Conservation (phyloP, 2,329 filamentous ascomycete species). For the Lizonia empirigonia region DNA sequence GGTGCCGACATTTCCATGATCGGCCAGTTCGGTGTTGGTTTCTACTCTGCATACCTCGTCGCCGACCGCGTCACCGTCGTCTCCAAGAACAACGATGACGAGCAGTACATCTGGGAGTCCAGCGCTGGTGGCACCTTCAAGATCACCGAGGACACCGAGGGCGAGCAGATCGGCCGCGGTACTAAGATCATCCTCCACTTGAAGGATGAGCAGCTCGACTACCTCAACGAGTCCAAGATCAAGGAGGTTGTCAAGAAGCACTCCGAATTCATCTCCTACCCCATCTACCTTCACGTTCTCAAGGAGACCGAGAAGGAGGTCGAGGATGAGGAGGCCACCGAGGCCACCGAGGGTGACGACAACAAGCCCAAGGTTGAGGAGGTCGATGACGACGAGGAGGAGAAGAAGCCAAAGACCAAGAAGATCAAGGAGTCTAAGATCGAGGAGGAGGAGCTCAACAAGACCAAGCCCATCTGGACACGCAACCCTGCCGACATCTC, state of each 20-base stretch:
- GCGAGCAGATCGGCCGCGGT: conserved; percentile 88
- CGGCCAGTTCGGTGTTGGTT: conserved; percentile 99
- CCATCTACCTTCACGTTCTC: conserved; percentile 98
- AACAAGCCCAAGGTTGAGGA: conserved; percentile 97
- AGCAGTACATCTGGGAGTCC: conserved; percentile 99
- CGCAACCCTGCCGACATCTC: conserved; percentile 95
- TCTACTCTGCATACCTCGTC: conserved; percentile 99
- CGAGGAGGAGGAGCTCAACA: conserved; percentile 99
- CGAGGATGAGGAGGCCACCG: conserved; percentile 84
- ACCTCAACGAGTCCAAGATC: conserved; percentile 98
- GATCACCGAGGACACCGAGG: conserved; percentile 86
- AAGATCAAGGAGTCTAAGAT: conserved; percentile 98
- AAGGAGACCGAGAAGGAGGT: conserved; percentile 99
- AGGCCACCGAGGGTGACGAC: conserved; percentile 75
- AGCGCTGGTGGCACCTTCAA: conserved; percentile 96
- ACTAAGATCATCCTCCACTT: conserved; percentile 98
- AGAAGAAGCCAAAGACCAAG: conserved; percentile 98
- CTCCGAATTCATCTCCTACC: conserved; percentile 99
- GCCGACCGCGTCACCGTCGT: conserved; percentile 94
- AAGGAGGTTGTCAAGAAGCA: conserved; percentile 99
- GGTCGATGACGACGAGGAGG: conserved; percentile 82
- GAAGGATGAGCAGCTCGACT: conserved; percentile 99
- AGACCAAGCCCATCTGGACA: conserved; percentile 99
- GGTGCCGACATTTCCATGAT: conserved; percentile 99
- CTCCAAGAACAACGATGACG: conserved; percentile 99